Evolutionary conservation across 108 stramenopile species (phyloP).

Genomic region (Nitzschia sp.): DNA sequence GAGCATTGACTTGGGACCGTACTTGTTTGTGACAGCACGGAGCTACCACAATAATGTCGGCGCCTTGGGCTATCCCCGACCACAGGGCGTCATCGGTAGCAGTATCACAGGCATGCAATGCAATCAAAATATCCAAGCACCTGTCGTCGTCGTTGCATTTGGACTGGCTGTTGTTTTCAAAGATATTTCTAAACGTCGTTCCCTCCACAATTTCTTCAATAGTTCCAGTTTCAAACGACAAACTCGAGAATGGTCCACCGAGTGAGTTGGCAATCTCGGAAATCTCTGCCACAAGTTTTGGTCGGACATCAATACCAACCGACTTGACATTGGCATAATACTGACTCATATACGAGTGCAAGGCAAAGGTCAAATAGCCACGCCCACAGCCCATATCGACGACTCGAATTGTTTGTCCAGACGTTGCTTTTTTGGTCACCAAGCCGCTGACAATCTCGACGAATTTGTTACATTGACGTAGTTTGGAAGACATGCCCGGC

Average conservation of each 20-base stretch:
- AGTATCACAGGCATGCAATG: constrained; percentile 91
- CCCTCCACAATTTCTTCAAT: constrained; percentile 50
- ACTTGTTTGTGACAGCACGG: constrained; percentile 91
- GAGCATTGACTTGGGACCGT: constrained; percentile 75
- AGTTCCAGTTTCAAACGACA: constrained; percentile 63
- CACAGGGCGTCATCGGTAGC: constrained; percentile 86
- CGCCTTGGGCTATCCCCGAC: constrained; percentile 54
- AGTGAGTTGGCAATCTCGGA: constrained; percentile 64
- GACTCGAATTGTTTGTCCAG: constrained; percentile 35
- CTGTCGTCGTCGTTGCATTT: constrained; percentile 13
- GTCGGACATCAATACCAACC: constrained; percentile 78
- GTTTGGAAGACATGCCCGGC: constrained; percentile 59
- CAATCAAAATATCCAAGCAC: constrained; percentile 68
- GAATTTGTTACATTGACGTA: constrained; percentile 83
- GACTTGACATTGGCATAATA: constrained; percentile 46
- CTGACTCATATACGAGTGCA: constrained; percentile 65
- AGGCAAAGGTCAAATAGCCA: constrained; percentile 86
- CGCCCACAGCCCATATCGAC: constrained; percentile 77
- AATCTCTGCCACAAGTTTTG: constrained; percentile 72
- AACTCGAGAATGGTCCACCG: constrained; percentile 52
- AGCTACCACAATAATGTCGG: constrained; percentile 72
- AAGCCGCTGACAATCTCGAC: constrained; percentile 73
- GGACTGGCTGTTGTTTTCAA: not conserved
- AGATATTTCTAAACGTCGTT: constrained; percentile 11
- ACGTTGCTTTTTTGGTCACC: constrained; percentile 13